A percentile compares a stretch with the other conserved stretches of the same genome.
phyloP scores from a whole-genome alignment of 441 rosid species.

The Euphorbia schlechtendalii region DNA sequence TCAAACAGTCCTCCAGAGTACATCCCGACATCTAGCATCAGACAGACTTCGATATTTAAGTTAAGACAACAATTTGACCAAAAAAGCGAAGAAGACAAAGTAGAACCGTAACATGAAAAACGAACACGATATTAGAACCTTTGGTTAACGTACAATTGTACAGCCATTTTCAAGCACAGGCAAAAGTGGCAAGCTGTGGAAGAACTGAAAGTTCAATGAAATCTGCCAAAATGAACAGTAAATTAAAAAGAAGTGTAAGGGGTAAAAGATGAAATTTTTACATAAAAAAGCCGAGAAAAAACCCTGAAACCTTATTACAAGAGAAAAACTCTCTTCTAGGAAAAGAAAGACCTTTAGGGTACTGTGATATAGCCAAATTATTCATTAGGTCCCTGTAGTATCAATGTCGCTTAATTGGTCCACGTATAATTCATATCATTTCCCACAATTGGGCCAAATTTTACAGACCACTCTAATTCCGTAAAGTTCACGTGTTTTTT shows the following conservation, averaged over 20 bases:
- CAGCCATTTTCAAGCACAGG: slow-evolving; percentile 45
- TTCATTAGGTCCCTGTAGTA: too few relatives aligned
- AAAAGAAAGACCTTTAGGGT: too few relatives aligned
- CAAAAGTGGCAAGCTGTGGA: slow-evolving; percentile 69
- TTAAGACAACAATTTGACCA: background rate
- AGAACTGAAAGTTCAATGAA: slow-evolving; percentile 73
- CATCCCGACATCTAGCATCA: slow-evolving; percentile 47
- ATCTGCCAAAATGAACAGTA: slow-evolving; percentile 45
- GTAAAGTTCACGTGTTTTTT: too few relatives aligned
- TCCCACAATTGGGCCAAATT: too few relatives aligned
- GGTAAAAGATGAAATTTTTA: background rate
- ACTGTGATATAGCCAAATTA: too few relatives aligned
- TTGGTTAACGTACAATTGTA: slow-evolving; percentile 60
- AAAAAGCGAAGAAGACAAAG: background rate
- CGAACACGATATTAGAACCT: slow-evolving; percentile 31
- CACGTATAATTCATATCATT: too few relatives aligned
- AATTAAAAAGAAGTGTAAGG: background rate
- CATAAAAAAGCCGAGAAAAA: background rate
- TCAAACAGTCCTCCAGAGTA: slow-evolving; percentile 64
- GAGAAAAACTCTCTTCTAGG: background rate
- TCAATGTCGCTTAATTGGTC: too few relatives aligned
- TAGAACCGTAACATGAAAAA: background rate
- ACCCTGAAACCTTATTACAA: background rate
- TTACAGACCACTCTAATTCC: too few relatives aligned
- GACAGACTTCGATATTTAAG: slow-evolving; percentile 14